Base-by-base conservation (phyloP, 352 stramenopile species). In the Phytophthora pinifolia region DNA sequence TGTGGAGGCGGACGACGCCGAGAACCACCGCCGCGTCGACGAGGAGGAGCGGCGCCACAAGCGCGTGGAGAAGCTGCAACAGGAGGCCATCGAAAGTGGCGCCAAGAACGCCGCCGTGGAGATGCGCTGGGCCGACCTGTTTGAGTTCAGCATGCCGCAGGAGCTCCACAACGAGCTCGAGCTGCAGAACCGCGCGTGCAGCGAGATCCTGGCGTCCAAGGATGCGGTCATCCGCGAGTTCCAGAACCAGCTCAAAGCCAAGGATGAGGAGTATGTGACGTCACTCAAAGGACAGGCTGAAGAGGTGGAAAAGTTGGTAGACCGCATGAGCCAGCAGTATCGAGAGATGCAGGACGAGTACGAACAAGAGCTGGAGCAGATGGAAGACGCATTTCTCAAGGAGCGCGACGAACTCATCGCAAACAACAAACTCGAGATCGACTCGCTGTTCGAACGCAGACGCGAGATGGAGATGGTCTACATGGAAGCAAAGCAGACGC, bases 221-320 rank as follows among this genome's bases (percentile, higher is more conserved):
- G 86, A 96, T 56, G 62, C 59, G 0, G 63, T 97, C 6, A 96
- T 97, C 55, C 76, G 69, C 22, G 88, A 95, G 49, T 97, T 98
- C 54, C 88, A 98, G 68, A 62, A 63, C 2, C 86, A 98, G 59
- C 70, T 98, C 9, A 98, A 97, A 46, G 70, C 67, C 25, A 98
- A 98, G 54, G 94, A 98, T 54, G 94, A 98, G 69, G 88, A 98
- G 63, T 98, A 98, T 59, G 92, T 98, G 30, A 92, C 80, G 15
- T 66, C 91, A 14, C 79, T 98, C 13, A 96, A 97, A 47, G 71
- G 89, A 17, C 90, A 98, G 52, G 75, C 80, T 1, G 82, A 96
- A 54, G 93, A 98, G 36, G 78, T 98, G 1, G 89, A 97, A 51
- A 81, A 91, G 45, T 67, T 98, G 10, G 66, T 98, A 2, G 70